Base-by-base conservation (phyloP, 2,329 filamentous ascomycete species). In the Aspergillus melleus region DNA sequence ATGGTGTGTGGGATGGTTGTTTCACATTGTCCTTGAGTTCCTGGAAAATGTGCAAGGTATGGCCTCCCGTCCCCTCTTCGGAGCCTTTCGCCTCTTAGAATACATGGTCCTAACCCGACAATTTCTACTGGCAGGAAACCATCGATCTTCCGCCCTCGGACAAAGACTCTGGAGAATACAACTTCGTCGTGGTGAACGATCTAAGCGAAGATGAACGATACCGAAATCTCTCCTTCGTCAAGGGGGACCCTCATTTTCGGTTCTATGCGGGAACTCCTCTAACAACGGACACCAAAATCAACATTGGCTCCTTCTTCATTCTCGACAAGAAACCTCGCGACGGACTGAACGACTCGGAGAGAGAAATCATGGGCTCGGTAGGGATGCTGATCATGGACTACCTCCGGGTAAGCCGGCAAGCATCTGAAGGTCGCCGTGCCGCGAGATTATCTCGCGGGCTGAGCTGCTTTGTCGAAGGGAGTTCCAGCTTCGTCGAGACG, bases 241-340 rank as follows among this genome's bases (percentile, higher is more conserved):
- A 67, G 3, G 68, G 62, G 0, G 61, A 71, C 1, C 75, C 76
- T 0, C 61, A 72, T 32, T 72, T 79, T 30, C 73, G 74, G 50
- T 86, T 86, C 66, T 85, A 86, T 60, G 84, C 83, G 6, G 83
- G 83, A 19, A 86, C 88, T 0, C 87, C 87, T 0, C 84, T 90
- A 56, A 80, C 82, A 26, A 86, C 84, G 3, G 81, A 81, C 0
- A 82, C 80, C 39, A 81, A 83, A 29, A 81, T 84, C 64, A 80
- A 81, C 51, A 85, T 90, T 57, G 88, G 88, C 10, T 81, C 80
- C 11, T 86, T 87, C 60, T 83, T 83, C 55, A 81, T 89, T 2
- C 75, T 87, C 3, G 86, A 89, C 64, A 81, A 84, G 49, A 77
- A 78, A n/a, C 81, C 84, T 0, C 81, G 84, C 6, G 57, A 69